phyloP scores from a whole-genome alignment of 1,284 basidiomycete species.

The Cutaneotrichosporon arboriforme region DNA sequence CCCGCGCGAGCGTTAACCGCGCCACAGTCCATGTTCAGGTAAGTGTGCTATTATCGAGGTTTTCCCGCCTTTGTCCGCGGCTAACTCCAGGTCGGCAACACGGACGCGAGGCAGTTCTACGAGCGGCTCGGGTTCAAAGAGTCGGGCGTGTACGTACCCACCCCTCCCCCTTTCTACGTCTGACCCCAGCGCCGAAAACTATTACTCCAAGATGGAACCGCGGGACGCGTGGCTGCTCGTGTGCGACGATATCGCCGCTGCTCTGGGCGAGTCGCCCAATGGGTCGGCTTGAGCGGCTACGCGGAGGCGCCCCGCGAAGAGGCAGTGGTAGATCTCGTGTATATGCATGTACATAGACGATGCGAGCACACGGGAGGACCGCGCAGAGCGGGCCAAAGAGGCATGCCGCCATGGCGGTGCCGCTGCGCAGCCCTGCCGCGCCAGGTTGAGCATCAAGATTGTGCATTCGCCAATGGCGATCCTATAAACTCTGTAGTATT shows the following conservation, averaged over 20 bases:
- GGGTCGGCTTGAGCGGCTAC: slow-evolving; percentile 3
- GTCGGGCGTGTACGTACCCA: slow-evolving; percentile 40
- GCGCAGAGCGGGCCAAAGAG: too few species aligned
- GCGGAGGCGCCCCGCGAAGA: not conserved
- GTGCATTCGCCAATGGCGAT: too few species aligned
- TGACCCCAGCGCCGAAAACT: slow-evolving; percentile 34
- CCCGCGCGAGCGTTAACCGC: slow-evolving; percentile 34
- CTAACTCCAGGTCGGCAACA: slow-evolving; percentile 31
- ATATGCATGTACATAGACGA: too few species aligned
- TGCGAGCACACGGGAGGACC: too few species aligned
- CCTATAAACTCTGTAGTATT: too few species aligned
- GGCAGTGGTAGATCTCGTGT: too few species aligned
- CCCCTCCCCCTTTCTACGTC: too few species aligned
- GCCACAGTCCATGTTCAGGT: slow-evolving; percentile 41
- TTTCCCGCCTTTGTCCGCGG: too few species aligned
- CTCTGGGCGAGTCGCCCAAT: slow-evolving; percentile 27
- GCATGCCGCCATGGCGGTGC: too few species aligned
- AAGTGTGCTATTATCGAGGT: too few species aligned
- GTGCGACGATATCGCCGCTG: slow-evolving; percentile 38
- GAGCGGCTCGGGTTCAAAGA: slow-evolving; percentile 44
- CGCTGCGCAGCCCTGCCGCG: too few species aligned
- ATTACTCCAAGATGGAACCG: slow-evolving; percentile 45
- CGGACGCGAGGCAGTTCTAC: slow-evolving; percentile 44
- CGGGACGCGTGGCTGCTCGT: slow-evolving; percentile 39
- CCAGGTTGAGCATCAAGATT: too few species aligned